Percentiles rank a stretch among this genome's conserved stretches.
Conservation (phyloP, 768 basidiomycete genomes). For the Amanita pallidorosea region DNA sequence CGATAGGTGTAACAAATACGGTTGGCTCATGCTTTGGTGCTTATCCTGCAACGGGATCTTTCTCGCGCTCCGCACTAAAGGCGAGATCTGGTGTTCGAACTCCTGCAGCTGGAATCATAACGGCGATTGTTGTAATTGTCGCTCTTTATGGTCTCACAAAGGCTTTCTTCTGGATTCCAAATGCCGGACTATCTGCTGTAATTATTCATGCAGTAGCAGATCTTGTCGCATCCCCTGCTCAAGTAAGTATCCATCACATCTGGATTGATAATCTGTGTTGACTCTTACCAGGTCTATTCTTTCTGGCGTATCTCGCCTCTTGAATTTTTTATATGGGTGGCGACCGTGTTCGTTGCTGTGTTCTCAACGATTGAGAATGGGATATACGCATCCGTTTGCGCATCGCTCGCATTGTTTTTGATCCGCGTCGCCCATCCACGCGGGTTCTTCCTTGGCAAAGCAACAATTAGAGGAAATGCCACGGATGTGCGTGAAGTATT, state of each 20-base stretch:
- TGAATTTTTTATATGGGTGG: slow-evolving; percentile 83
- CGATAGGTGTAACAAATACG: slow-evolving; percentile 95
- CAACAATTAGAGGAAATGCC: slow-evolving; percentile 36
- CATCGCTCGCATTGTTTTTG: slow-evolving; percentile 72
- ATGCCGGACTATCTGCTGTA: slow-evolving; percentile 75
- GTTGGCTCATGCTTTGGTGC: slow-evolving; percentile 84
- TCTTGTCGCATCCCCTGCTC: slow-evolving; percentile 75
- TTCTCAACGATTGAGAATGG: slow-evolving; percentile 94
- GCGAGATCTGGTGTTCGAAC: slow-evolving; percentile 97
- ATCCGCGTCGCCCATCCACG: slow-evolving; percentile 82
- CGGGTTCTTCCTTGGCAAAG: slow-evolving; percentile 85
- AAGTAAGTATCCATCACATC: slow-evolving; percentile 18
- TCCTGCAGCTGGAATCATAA: slow-evolving; percentile 78
- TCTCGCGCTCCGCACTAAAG: slow-evolving; percentile 96
- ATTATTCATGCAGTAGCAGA: slow-evolving; percentile 91
- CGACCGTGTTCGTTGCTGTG: slow-evolving; percentile 80
- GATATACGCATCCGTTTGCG: slow-evolving; percentile 77
- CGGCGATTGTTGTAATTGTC: slow-evolving; percentile 82
- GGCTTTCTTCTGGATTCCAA: slow-evolving; percentile 88
- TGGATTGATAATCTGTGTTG: background rate
- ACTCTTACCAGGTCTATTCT: slow-evolving; percentile 47
- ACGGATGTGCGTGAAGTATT: slow-evolving; percentile 63
- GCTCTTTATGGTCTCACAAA: slow-evolving; percentile 91
- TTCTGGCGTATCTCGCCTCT: slow-evolving; percentile 94
- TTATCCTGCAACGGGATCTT: slow-evolving; percentile 96